phyloP scores from a whole-genome alignment of 345 rosid genomes.

The Camelina sativa region DNA sequence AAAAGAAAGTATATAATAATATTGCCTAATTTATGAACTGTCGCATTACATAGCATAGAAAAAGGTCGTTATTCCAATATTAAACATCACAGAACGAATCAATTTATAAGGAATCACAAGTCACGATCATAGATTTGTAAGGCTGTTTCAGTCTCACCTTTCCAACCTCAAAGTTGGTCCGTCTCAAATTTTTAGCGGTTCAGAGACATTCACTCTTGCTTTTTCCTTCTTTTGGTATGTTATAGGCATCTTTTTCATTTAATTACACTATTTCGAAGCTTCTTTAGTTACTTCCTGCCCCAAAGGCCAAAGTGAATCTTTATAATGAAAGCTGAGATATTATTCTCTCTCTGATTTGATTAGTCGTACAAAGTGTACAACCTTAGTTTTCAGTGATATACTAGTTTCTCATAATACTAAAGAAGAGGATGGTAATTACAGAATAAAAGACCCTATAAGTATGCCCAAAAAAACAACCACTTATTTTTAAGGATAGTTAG shows the following conservation, averaged over 20 bases:
- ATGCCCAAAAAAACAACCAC: background rate
- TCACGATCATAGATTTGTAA: slow-evolving; percentile 25
- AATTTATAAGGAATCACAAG: slow-evolving; percentile 38
- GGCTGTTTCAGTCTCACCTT: slow-evolving; percentile 27
- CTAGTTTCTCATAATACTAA: background rate
- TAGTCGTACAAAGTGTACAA: background rate
- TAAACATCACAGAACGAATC: slow-evolving; percentile 9
- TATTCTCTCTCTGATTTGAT: slow-evolving; percentile 39
- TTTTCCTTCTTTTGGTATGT: slow-evolving; percentile 22
- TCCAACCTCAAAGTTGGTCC: slow-evolving; percentile 35
- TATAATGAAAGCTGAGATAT: slow-evolving; percentile 34
- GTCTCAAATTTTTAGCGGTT: slow-evolving; percentile 38
- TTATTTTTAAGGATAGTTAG: background rate
- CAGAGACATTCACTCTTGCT: slow-evolving; percentile 33
- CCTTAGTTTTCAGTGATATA: slow-evolving; percentile 3
- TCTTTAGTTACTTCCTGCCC: slow-evolving; percentile 17
- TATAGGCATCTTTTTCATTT: slow-evolving; percentile 13
- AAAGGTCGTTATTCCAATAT: background rate
- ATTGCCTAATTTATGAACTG: background rate
- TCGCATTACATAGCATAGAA: background rate
- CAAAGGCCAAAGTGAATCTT: slow-evolving; percentile 32
- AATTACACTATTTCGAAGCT: slow-evolving; percentile 19
- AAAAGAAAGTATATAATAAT: background rate
- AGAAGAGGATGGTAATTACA: slow-evolving; percentile 3
- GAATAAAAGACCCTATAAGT: background rate